A percentile compares a stretch with the other conserved stretches of the same genome.
Evolutionary conservation across 1,284 basidiomycete species (phyloP).

Genomic region (Pterula multifida): DNA sequence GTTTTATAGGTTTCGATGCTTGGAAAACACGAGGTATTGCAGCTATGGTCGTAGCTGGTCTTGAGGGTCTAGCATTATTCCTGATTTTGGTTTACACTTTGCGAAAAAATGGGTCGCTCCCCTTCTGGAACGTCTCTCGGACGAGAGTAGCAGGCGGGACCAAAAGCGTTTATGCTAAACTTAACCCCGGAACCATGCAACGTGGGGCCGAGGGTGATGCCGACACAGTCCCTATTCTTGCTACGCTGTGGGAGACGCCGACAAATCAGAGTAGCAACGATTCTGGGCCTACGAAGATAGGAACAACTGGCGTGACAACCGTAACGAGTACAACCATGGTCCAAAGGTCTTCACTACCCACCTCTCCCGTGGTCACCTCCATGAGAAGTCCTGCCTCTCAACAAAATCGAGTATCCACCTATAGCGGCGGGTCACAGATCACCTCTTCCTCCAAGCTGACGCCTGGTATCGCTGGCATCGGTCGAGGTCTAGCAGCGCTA

Average conservation of each 20-base stretch:
- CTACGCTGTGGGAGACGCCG: not conserved
- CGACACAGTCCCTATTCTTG: not conserved
- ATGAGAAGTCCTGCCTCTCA: not conserved
- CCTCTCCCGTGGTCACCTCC: not conserved
- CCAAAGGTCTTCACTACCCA: not conserved
- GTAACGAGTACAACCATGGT: not conserved
- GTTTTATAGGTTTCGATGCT: not conserved
- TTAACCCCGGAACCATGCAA: not conserved
- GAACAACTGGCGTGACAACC: not conserved
- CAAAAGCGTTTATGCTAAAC: not conserved
- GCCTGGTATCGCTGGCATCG: not conserved
- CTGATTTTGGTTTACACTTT: not conserved
- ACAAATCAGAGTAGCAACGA: not conserved
- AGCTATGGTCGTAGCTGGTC: not conserved
- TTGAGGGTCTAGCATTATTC: not conserved
- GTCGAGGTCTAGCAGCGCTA: not conserved
- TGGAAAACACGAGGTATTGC: not conserved
- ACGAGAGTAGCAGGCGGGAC: not conserved
- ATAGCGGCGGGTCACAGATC: not conserved
- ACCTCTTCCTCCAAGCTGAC: constrained; percentile 1
- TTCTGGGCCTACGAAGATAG: not conserved
- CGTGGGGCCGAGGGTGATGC: not conserved
- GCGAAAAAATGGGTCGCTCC: not conserved
- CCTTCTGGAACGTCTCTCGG: not conserved
- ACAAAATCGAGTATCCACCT: not conserved